These are phyloP conservation scores for Fusarium multiceps DNA, from an alignment of 2,329 filamentous ascomycete species.

Conservation along the genomic window DNA sequence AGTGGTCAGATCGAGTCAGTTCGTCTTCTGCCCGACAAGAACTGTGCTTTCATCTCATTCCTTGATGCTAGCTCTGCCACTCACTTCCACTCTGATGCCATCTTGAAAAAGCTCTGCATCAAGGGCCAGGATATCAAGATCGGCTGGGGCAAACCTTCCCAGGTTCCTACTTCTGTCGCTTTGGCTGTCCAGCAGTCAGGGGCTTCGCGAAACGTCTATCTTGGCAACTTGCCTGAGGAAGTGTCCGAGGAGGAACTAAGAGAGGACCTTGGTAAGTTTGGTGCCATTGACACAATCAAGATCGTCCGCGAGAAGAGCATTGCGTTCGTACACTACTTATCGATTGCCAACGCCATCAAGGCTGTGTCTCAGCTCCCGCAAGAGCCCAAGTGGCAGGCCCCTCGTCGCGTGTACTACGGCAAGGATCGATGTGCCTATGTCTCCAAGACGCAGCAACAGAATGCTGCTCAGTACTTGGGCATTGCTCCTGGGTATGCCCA, in stretches of 20 bases:
- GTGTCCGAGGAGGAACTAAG: conserved; percentile 90
- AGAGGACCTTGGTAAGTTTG: conserved; percentile 95
- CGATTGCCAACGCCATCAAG: conserved; percentile 98
- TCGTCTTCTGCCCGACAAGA: conserved; percentile 95
- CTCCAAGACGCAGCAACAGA: conserved; percentile 99
- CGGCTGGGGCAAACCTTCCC: conserved; percentile 98
- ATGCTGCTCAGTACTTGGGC: conserved; percentile 96
- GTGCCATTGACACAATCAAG: conserved; percentile 96
- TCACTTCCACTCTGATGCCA: conserved; percentile 99
- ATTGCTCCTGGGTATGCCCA: conserved; percentile 97
- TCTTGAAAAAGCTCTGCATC: conserved; percentile 99
- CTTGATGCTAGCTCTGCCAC: conserved; percentile 97
- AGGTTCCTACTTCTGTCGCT: conserved; percentile 97
- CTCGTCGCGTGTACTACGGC: conserved; percentile 96
- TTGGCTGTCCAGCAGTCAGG: conserved; percentile 97
- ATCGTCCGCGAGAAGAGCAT: conserved; percentile 98
- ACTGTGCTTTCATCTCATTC: conserved; percentile 99
- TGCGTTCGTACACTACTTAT: conserved; percentile 96
- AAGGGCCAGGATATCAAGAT: conserved; percentile 99
- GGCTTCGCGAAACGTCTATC: conserved; percentile 95
- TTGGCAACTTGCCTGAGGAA: conserved; percentile 93
- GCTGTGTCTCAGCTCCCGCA: conserved; percentile 95
- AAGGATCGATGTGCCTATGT: conserved; percentile 99
- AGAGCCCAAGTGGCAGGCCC: conserved; percentile 95
- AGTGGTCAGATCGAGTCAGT: conserved; percentile 99